Base-by-base conservation (phyloP, 495 filamentous ascomycete genomes). In the Chaetomium cochliodes region DNA sequence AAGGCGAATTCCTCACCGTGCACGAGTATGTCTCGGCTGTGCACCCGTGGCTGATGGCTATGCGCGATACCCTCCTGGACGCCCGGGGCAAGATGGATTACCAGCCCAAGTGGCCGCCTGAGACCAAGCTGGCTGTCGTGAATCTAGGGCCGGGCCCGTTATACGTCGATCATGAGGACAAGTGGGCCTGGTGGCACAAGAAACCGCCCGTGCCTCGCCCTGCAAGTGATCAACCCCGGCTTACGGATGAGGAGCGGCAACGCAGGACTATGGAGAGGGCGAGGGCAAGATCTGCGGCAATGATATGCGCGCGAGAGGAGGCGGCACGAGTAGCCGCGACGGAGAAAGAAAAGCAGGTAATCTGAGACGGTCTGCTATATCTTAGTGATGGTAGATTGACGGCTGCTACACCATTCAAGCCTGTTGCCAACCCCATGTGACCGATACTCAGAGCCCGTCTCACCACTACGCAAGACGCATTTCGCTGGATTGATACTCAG, bases 21-120 rank as follows among this genome's bases (percentile, higher is more conserved):
- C 53, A 56, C 53, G 53, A 56, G 53, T 56, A 39, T 18, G 30
- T 56, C 53, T 56, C 53, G 53, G 53, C 53, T 30, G 53, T 56
- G 18, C 53, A 56, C 53, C 53, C 53, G 18, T 56, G 53, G 53
- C 53, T 56, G 30, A 56, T 56, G 53, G 53, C 53, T 5, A 56
- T 39, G 53, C 53, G 53, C 53, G 53, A 56, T 39, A 39, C 53
- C 53, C 13, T 56, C 53, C 53, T 56, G 26, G 52, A 55, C 28
- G 26, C 33, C 26, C 52, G n/a, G 16, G 52, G 52, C 30, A 55
- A 55, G 52, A 18, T 39, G 16, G 16, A 37, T 22, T 28, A 28
- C 52, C 13, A 55, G 15, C 15, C 52, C 26, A 55, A 55, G 52
- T 55, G 26, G 52, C 52, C 52, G 52, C 52, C 52, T 22, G 53